Percentiles rank a stretch among this genome's conserved stretches.
Conservation (phyloP, 305 asterid genomes). For the Fraxinus floribunda region DNA sequence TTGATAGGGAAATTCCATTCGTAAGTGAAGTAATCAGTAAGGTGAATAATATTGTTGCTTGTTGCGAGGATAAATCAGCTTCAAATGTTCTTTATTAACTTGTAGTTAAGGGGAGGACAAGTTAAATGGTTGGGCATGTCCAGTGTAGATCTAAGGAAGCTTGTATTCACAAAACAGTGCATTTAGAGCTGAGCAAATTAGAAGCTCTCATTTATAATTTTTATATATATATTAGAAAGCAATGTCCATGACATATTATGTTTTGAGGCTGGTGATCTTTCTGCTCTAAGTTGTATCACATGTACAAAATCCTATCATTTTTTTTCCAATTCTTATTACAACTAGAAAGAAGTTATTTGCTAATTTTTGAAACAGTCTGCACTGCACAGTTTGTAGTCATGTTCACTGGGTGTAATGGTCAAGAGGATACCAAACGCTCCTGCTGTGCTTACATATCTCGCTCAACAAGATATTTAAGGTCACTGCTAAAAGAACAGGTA, state of each 20-base stretch:
- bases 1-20: not conserved
- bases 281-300: slow-evolving; percentile 1
- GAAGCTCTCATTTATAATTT: not conserved
- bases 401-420: slow-evolving; percentile 55
- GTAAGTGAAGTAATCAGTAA: not conserved
- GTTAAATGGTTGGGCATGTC: not conserved
- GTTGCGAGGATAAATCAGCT: not conserved
- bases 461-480: not conserved
- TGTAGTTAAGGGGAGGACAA: not conserved
- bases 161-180: not conserved
- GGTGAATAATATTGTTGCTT: not conserved
- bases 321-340: slow-evolving; percentile 7
- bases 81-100: slow-evolving; percentile 5
- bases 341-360: slow-evolving; percentile 11
- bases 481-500: slow-evolving; percentile 50
- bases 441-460: slow-evolving; percentile 9
- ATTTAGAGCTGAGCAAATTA: not conserved
- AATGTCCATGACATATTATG: not conserved
- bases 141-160: not conserved
- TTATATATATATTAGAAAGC: not conserved
- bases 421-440: slow-evolving; percentile 44
- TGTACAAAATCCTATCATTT: slow-evolving; percentile 11
- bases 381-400: slow-evolving; percentile 77
- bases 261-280: not conserved
- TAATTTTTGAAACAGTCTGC: slow-evolving; percentile 58